Evolutionary conservation across 306 rosid genomes (phyloP).

Genomic region (Acacia confusa): DNA sequence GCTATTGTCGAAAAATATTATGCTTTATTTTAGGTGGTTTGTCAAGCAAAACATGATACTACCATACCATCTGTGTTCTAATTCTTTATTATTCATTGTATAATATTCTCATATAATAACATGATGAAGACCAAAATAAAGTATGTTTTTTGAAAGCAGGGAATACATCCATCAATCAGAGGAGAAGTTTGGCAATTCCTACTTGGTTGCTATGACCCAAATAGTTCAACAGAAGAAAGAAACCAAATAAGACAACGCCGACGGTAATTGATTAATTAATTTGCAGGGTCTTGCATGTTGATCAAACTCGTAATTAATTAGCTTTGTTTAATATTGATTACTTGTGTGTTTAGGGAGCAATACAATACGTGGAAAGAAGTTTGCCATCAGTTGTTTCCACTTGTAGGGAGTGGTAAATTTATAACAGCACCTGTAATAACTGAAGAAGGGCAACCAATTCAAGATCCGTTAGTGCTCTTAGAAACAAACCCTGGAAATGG

Average conservation of each 20-base stretch:
- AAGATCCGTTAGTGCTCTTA: constrained; percentile 76
- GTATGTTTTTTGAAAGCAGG: constrained; percentile 47
- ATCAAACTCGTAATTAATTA: too few relatives aligned
- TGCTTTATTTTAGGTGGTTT: background rate
- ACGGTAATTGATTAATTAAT: constrained; percentile 45
- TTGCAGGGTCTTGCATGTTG: too few relatives aligned
- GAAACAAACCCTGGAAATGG: constrained; percentile 62
- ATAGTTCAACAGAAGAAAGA: constrained; percentile 80
- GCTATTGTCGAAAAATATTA: background rate
- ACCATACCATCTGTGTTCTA: background rate
- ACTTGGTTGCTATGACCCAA: constrained; percentile 88
- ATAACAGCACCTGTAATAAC: constrained; percentile 86
- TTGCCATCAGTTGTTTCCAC: constrained; percentile 77
- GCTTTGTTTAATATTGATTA: too few relatives aligned
- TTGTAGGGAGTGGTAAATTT: constrained; percentile 89
- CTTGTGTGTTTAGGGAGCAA: constrained; percentile 40
- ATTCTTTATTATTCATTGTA: background rate
- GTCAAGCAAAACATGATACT: background rate
- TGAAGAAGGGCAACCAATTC: constrained; percentile 74
- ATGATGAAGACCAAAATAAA: background rate
- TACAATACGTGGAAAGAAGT: constrained; percentile 83
- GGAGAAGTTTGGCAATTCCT: constrained; percentile 99
- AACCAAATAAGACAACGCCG: constrained; percentile 63
- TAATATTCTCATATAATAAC: background rate
- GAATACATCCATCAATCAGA: constrained; percentile 92